These are phyloP conservation scores for Boechera retrofracta DNA, from an alignment of 345 rosid species.

Conservation along the genomic window DNA sequence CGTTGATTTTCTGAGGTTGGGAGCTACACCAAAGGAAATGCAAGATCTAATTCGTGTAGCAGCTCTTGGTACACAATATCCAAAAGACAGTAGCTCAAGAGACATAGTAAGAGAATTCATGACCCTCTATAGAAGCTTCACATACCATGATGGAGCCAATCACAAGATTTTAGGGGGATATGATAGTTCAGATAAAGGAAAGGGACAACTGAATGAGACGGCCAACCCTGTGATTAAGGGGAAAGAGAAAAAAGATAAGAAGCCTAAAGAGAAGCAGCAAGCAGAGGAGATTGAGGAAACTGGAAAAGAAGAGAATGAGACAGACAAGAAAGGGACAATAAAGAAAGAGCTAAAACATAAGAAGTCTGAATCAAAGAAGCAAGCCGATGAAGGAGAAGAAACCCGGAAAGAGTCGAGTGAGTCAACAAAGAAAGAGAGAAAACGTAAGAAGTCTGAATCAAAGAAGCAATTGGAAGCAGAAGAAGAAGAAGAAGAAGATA, in stretches of 20 bases:
- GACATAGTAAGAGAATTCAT: slow-evolving; percentile 61
- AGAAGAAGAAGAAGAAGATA: slow-evolving; percentile 33
- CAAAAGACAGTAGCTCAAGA: slow-evolving; percentile 45
- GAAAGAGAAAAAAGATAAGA: slow-evolving; percentile 7
- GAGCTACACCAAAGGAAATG: slow-evolving; percentile 57
- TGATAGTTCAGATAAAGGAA: slow-evolving; percentile 38
- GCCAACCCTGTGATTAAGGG: slow-evolving; percentile 27
- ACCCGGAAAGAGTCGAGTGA: slow-evolving; percentile 39
- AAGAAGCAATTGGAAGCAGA: slow-evolving; percentile 13
- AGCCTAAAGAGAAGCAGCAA: slow-evolving; percentile 14
- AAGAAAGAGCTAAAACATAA: slow-evolving; percentile 26
- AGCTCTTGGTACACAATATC: slow-evolving; percentile 57
- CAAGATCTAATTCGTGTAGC: slow-evolving; percentile 54
- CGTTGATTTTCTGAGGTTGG: slow-evolving; percentile 49
- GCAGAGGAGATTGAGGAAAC: slow-evolving; percentile 31
- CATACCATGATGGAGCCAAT: slow-evolving; percentile 51
- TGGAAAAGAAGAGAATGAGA: slow-evolving; percentile 40
- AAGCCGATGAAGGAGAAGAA: slow-evolving; percentile 30
- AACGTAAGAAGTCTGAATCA: background rate
- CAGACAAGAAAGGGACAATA: slow-evolving; percentile 14
- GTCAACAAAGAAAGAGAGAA: slow-evolving; percentile 2
- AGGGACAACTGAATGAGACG: slow-evolving; percentile 42
- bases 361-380: slow-evolving; percentile 12
- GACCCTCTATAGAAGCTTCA: slow-evolving; percentile 66
- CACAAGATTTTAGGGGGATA: slow-evolving; percentile 44